Percentiles rank a stretch among this genome's conserved stretches.
These are phyloP conservation scores for Phialophora chinensis DNA, from an alignment of 2,329 filamentous ascomycete species.

Conservation along the genomic window DNA sequence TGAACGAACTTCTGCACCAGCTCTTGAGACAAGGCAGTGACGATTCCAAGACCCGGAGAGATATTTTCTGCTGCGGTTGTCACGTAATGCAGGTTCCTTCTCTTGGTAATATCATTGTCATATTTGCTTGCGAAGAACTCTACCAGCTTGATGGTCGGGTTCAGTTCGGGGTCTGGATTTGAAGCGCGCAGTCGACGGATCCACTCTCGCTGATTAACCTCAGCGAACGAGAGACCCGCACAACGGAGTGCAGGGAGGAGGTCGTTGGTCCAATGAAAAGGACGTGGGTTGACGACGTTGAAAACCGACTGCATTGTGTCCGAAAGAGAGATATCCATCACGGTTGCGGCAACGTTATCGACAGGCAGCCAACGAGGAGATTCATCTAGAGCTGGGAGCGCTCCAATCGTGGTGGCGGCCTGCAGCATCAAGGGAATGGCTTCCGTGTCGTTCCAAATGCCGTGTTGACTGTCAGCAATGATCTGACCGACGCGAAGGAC, in stretches of 20 bases:
- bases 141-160: constrained; percentile 60
- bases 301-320: constrained; percentile 48
- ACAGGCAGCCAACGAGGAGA: constrained; percentile 52
- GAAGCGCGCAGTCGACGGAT: constrained; percentile 49
- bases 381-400: constrained; percentile 55
- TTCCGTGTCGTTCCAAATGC: constrained; percentile 60
- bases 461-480: constrained; percentile 54
- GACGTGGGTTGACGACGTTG: constrained; percentile 59
- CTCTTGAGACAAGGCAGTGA: constrained; percentile 37
- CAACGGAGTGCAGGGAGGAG: constrained; percentile 61
- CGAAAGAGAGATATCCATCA: constrained; percentile 41
- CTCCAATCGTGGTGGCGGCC: constrained; percentile 49
- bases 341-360: constrained; percentile 46
- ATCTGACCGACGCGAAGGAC: constrained; percentile 60
- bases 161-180: constrained; percentile 56
- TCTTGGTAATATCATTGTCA: constrained; percentile 50
- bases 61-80: constrained; percentile 45
- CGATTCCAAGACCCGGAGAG: constrained; percentile 46
- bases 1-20: constrained; percentile 35
- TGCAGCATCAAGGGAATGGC: constrained; percentile 61
- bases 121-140: constrained; percentile 63
- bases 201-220: constrained; percentile 42
- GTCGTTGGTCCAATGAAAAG: constrained; percentile 52
- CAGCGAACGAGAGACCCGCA: constrained; percentile 47
- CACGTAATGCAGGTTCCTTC: constrained; percentile 49